Evolutionary conservation across 805 yeast genomes (phyloP).

Genomic region (Metschnikowia bowlesiae): DNA sequence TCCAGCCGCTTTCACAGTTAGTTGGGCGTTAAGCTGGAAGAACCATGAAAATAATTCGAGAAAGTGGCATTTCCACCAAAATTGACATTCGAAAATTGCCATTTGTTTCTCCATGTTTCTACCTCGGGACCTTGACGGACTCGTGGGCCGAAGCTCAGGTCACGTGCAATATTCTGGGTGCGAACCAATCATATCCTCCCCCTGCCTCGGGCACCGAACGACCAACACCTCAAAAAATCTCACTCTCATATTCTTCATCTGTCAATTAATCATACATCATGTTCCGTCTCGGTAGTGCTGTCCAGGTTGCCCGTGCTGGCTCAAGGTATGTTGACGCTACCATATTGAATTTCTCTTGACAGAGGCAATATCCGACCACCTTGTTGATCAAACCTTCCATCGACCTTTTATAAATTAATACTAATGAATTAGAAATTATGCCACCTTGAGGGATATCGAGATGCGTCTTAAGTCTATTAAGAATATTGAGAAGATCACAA

Average conservation of each 20-base stretch:
- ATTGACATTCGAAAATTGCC: neutral
- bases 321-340: slow-evolving; percentile 43
- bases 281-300: slow-evolving; percentile 54
- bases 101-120: too few species aligned
- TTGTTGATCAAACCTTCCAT: neutral
- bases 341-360: neutral
- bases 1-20: neutral
- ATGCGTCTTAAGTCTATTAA: slow-evolving; percentile 96
- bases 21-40: too few species aligned
- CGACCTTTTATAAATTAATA: slow-evolving; percentile 5
- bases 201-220: slow-evolving; percentile 20
- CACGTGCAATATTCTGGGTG: slow-evolving; percentile 12
- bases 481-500: slow-evolving; percentile 98
- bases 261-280: slow-evolving; percentile 25
- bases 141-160: neutral
- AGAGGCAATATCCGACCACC: neutral
- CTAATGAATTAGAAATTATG: slow-evolving; percentile 70
- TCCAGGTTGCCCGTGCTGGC: slow-evolving; percentile 48
- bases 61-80: too few species aligned
- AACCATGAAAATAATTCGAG: too few species aligned
- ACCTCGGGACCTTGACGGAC: neutral
- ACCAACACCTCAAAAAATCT: slow-evolving; percentile 17
- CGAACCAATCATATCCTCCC: slow-evolving; percentile 15
- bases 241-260: slow-evolving; percentile 3
- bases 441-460: slow-evolving; percentile 98